These are phyloP conservation scores for Tremellales sp. DNA, from an alignment of 1,284 basidiomycete species.

Conservation along the genomic window DNA sequence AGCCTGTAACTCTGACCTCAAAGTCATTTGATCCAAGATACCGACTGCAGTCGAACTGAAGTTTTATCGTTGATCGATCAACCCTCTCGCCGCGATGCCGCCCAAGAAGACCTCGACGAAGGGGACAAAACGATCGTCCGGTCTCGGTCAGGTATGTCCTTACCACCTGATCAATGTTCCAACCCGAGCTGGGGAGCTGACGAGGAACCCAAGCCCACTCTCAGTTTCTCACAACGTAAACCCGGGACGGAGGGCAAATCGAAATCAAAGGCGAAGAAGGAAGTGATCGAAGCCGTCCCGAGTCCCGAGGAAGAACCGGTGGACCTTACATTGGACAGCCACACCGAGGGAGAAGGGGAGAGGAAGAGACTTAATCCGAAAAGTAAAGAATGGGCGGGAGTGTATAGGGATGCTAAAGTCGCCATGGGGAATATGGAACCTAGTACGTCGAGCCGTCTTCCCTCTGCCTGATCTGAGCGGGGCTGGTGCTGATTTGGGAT, in stretches of 20 bases:
- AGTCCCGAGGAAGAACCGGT: background rate
- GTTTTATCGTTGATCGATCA: background rate
- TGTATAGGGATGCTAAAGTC: conserved; percentile 52
- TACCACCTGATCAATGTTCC: background rate
- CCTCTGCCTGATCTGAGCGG: background rate
- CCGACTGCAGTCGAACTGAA: no score
- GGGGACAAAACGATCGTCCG: background rate
- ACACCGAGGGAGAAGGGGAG: background rate
- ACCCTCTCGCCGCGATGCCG: background rate
- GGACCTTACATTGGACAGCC: background rate
- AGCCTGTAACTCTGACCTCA: background rate
- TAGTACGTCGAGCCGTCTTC: conserved; percentile 60
- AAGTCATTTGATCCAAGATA: background rate
- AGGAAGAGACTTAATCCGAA: conserved; percentile 11
- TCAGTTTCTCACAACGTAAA: conserved; percentile 15
- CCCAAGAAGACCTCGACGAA: background rate
- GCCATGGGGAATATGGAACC: conserved; percentile 59
- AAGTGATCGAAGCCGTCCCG: background rate
- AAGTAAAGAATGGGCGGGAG: conserved; percentile 55
- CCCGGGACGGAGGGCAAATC: conserved; percentile 2
- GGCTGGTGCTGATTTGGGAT: conserved; percentile 5
- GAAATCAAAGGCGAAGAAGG: no score
- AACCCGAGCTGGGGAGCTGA: background rate
- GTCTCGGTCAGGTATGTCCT: background rate
- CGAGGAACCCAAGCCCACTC: conserved; percentile 11